Evolutionary conservation across 768 basidiomycete genomes (phyloP).

Genomic region (Amanita inopinata): DNA sequence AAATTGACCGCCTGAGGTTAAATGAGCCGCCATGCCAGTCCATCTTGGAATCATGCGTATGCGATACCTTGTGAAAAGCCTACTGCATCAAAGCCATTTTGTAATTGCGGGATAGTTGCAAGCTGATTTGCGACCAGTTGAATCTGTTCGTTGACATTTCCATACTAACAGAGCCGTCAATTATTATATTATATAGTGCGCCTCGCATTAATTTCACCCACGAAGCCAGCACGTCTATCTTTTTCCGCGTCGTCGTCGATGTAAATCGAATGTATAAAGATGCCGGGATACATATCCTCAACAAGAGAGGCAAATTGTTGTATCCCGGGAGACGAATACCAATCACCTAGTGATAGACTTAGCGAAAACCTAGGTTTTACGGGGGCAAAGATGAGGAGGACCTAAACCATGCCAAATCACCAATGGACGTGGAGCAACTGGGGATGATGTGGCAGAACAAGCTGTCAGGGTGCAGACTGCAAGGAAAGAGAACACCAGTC

Average conservation of each 20-base stretch:
- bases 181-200: slow-evolving; percentile 6
- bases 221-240: slow-evolving; percentile 65
- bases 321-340: slow-evolving; percentile 66
- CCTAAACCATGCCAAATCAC: slow-evolving; percentile 74
- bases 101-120: slow-evolving; percentile 50
- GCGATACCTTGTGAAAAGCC: slow-evolving; percentile 74
- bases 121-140: slow-evolving; percentile 57
- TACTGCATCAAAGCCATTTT: slow-evolving; percentile 72
- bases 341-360: slow-evolving; percentile 52
- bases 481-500: neutral
- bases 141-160: slow-evolving; percentile 67
- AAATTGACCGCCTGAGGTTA: slow-evolving; percentile 62
- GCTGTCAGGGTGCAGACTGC: neutral
- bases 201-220: slow-evolving; percentile 27
- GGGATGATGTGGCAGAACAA: neutral
- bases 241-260: slow-evolving; percentile 50
- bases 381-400: slow-evolving; percentile 13
- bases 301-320: slow-evolving; percentile 50
- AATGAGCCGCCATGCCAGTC: neutral
- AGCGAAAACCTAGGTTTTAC: slow-evolving; percentile 17
- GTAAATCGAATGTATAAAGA: slow-evolving; percentile 70
- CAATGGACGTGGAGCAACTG: slow-evolving; percentile 34
- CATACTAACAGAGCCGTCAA: slow-evolving; percentile 41
- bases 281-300: slow-evolving; percentile 56
- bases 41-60: slow-evolving; percentile 1